Evolutionary conservation across 768 basidiomycete species (phyloP), one percentile per base, ranked within the genome.

Genomic region (Candolleomyces aberdarensis): DNA sequence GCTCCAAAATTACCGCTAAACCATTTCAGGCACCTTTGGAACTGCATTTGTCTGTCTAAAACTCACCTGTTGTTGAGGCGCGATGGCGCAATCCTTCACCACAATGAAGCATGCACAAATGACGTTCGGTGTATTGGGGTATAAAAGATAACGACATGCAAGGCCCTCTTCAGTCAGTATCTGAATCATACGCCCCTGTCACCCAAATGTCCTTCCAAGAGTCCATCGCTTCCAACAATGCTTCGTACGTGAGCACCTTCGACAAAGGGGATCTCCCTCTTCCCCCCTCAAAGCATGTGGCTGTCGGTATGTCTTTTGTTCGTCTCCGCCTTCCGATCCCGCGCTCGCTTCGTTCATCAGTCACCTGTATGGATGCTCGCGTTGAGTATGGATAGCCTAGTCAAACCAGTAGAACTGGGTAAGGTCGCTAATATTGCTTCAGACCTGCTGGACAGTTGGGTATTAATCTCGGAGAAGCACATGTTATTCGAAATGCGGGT

Each of bases 331-430:
- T n/a, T 8, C 41, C 14, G 20, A 48, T 46, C 8, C 54, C 8
- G 20, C 19, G 29, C 6, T 52, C 36, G 15, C 46, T 10, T 26
- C 9, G 40, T 4, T 36, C 36, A 26, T 19, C 56, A 85, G 83
- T 86, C 31, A 86, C 86, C 19, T 89, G 87, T 75, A 91, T 89
- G 87, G 88, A 89, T 69, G 86, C 87, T 54, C 84, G 88, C 56
- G 76, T 89, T 64, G 83, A 89, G 85, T 88, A 67, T 67, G 76
- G 15, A 22, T 40, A 36, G 11, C 36, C 36, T 1, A 36, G 3
- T 26, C 36, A 5, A 36, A 36, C 36, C 36, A 36, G 36, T 36
- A 36, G 11, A 7, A 36, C 36, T 6, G 36, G 11, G 6, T 36
- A 36, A 5, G 36, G 31, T 51, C 51, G 46, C 29, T 54, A 52